Base-by-base conservation (phyloP, 1,284 basidiomycete species). In the Fomitopsis betulina region DNA sequence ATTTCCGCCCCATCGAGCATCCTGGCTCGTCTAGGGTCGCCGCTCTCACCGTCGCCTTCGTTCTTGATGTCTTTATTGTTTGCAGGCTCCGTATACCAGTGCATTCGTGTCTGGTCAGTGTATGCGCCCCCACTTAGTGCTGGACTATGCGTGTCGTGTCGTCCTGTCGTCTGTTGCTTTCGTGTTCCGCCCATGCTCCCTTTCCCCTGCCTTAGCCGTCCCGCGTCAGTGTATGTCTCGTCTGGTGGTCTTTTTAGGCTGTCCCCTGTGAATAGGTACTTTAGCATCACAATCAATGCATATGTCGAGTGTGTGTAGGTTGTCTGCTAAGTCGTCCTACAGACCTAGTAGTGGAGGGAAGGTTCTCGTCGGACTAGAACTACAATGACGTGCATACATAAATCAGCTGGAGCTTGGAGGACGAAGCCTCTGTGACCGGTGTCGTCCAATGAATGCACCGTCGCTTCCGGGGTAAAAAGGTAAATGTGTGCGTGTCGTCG, bases 31-130 rank as follows among this genome's bases (percentile, higher is more conserved):
- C 45, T 25, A 30, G 52, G 57, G 49, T 42, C 19, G 55, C 17
- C n/a, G 35, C 7, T 21, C 30, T 35, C 35, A 4, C 27, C 47
- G 19, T n/a, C 5, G 21, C 23, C 35, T 58, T 12, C 32, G 30
- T 37, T 59, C 51, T 54, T 60, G 54, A 54, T 56, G 53, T 56
- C 40, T 56, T 59, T 56, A 56, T 56, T 50, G n/a, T 43, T 42
- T 52, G 50, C 54, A 56, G 43, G 45, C 54, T 37, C 45, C 50
- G 40, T 59, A 30, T 56, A 32, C 47, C 19, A 19, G 17, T 53
- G 43, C 33, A 13, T 30, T 50, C 39, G 40, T 40, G 49, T 57
- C 27, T 21, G n/a, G 33, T 57, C 37, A n/a, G 32, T 43, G 17
- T 52, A 43, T 57, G 50, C 19, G 21, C 19, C 15, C 37, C 45